Evolutionary conservation across 1,284 basidiomycete genomes (phyloP), one percentile per base, ranked within the genome.

Genomic region (Marasmius tenuissimus): DNA sequence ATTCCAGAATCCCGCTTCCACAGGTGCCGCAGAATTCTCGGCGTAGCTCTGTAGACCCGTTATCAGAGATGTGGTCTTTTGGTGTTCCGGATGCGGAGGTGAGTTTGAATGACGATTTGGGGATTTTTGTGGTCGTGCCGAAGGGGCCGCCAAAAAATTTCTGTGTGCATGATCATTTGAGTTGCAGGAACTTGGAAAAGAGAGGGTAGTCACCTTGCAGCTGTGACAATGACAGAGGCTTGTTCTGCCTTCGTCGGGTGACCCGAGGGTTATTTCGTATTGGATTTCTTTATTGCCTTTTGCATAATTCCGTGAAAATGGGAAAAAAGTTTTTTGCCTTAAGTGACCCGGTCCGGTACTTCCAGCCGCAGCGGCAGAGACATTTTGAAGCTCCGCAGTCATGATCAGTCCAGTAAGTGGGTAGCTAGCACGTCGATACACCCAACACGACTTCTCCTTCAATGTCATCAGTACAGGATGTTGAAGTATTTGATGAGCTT

Each of bases 151-250:
- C 57, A 33, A 58, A 58, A 22, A 58, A 58, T 58, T 27, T 58
- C 57, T 58, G 42, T 3, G 27, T 4, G 27, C 27, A 27, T 27
- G 2, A 27, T 27, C 27, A 27, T 27, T 27, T 4, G 4, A 2
- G 2, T 27, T 27, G 27, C 27, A 27, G 4, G 27, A 27, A 27
- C 4, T n/a, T 10, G 48, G 16, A 52, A 0, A 18, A 47, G 42
- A n/a, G 4, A 16, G 35, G 49, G 10, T 27, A 55, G 38, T 14
- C 3, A 68, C 67, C 62, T 60, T 60, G 60, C 67, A 68, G 54
- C 67, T 67, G 47, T 61, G 58, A 53, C 67, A 68, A 60, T 68
- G 63, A 22, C 66, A 69, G 20, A 69, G 59, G 0, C 63, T 66
- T 5, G 66, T 69, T n/a, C 68, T 55, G 8, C 62, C 68, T 12